Evolutionary conservation across 208 protist species (phyloP).

Genomic region (Trypanosoma lewisi): DNA sequence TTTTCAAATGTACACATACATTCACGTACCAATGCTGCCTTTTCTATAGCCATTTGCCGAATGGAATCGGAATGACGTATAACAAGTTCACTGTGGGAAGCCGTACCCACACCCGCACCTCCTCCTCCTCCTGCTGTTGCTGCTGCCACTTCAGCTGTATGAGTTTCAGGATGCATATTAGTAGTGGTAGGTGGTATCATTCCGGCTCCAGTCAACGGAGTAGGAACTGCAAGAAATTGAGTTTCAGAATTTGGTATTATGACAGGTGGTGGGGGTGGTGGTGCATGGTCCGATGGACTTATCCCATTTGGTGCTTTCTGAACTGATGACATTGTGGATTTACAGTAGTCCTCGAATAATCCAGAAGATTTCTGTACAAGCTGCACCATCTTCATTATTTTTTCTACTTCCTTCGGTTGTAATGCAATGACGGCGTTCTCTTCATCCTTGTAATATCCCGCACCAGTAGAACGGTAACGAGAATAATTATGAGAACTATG

Average conservation of each 20-base stretch:
- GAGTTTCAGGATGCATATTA: not conserved
- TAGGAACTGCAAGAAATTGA: conserved; percentile 15
- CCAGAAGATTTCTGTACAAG: conserved; percentile 33
- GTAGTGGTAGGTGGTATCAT: conserved; percentile 7
- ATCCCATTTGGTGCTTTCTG: not conserved
- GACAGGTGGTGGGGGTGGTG: not conserved
- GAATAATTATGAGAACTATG: not conserved
- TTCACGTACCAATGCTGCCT: conserved; percentile 26
- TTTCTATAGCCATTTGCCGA: conserved; percentile 25
- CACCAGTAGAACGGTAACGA: conserved; percentile 36
- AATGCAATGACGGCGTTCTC: conserved; percentile 40
- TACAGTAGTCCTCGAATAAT: conserved; percentile 44
- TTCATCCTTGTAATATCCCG: conserved; percentile 66
- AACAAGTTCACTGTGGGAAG: conserved; percentile 46
- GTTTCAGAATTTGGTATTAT: conserved; percentile 2
- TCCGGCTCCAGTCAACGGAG: conserved; percentile 10
- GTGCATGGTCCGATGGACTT: not conserved
- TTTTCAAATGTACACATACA: conserved; percentile 26
- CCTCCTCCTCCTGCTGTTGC: not conserved
- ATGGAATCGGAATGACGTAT: conserved; percentile 57
- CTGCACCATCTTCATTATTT: conserved; percentile 32
- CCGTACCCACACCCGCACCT: conserved; percentile 5
- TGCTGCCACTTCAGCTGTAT: not conserved
- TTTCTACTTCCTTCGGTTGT: conserved; percentile 42
- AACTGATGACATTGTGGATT: conserved; percentile 17